Conservation (phyloP, 345 rosid species). For the Citrus hindsii region DNA sequence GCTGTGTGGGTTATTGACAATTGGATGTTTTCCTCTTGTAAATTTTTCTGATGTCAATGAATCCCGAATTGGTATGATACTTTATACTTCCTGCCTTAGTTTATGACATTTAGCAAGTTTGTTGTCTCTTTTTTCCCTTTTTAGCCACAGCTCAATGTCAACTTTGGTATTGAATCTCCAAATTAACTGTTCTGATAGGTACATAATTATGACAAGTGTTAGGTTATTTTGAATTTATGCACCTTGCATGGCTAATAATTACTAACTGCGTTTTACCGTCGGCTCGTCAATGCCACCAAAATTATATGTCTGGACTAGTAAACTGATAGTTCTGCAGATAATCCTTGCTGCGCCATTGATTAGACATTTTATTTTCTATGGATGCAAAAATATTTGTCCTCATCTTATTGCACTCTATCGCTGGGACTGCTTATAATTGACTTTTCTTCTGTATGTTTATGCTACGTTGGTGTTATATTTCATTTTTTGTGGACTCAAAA, state of each 20-base stretch:
- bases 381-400: conserved; percentile 5
- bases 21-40: not conserved
- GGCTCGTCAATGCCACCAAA: not conserved
- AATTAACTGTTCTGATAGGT: not conserved
- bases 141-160: not conserved
- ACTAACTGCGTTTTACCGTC: not conserved
- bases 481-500: not conserved
- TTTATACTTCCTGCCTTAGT: not conserved
- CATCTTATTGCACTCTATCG: not conserved
- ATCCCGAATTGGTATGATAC: not conserved
- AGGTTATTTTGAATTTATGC: too few species aligned
- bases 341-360: conserved; percentile 1
- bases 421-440: not conserved
- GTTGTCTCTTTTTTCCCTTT: not conserved
- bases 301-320: not conserved
- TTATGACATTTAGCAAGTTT: not conserved
- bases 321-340: not conserved
- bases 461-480: not conserved
- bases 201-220: not conserved
- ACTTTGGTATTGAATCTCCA: not conserved
- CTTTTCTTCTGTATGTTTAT: not conserved
- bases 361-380: not conserved
- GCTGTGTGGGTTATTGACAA: not conserved
- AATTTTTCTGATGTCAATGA: not conserved
- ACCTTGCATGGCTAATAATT: not conserved